Evolutionary conservation across 2,329 filamentous ascomycete species (phyloP), one percentile per base, ranked within the genome.

Genomic region (Magnaporthiopsis poae): DNA sequence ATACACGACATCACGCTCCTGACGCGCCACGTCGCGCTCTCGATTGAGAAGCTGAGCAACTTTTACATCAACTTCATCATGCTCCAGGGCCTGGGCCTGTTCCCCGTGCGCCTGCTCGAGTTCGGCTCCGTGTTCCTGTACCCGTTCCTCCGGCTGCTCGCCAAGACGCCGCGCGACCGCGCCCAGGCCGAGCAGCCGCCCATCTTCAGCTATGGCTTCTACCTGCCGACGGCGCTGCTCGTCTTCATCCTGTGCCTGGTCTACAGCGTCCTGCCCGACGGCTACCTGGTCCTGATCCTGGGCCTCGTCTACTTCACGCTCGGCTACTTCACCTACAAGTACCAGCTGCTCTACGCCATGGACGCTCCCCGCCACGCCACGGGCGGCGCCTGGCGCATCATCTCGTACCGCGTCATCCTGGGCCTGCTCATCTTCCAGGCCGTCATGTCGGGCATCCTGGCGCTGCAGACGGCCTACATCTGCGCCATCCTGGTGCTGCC

Each of bases 261-360:
- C 8, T 99, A 99, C 81, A 96, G 91, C 73, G 88, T 96, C 25
- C 82, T 98, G 15, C 87, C 87, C 0, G 84, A 85, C 63, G 95
- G 93, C 0, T 96, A 89, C 79, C 82, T 90, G 65, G 90, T 98
- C 15, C 85, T 96, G 21, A 81, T 93, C 12, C 88, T 94, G 63
- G 95, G 95, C 3, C 80, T 94, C 63, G 80, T 91, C 15, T 99
- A 96, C 77, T 96, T 96, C 72, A 75, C 86, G 27, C 84, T 96
- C 18, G 92, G 92, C 27, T 90, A 91, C 75, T 94, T 94, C 74
- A 90, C 91, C 39, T 96, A 96, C 84, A 97, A 97, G 76, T 99
- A 99, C 78, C 96, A 99, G 80, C 82, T 99, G 5, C 83, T 99
- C 5, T 99, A 99, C 76, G 92, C 95, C 39, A 99, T 99, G 95